Conservation (phyloP, 106 monocot genomes). For the Gastrodia elata region DNA sequence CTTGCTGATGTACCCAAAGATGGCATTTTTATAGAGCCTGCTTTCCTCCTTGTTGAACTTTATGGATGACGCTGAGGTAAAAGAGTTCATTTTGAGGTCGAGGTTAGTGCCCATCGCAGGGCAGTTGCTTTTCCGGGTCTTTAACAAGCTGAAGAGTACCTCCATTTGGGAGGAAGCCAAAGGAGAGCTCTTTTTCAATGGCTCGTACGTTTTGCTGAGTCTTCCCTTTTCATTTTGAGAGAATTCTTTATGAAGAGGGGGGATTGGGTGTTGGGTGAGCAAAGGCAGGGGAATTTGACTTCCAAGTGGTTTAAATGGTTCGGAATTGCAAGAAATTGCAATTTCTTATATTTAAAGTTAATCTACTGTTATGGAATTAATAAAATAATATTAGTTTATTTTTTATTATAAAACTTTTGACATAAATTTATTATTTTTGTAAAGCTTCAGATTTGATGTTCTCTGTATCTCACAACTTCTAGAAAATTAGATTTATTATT, state of each 20-base stretch:
- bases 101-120: not conserved
- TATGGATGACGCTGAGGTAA: not conserved
- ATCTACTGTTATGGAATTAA: no score
- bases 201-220: not conserved
- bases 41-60: not conserved
- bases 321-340: not conserved
- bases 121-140: not conserved
- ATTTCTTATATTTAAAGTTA: no score
- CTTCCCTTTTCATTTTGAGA: not conserved
- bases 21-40: constrained; percentile 12
- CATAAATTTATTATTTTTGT: no score
- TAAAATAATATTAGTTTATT: no score
- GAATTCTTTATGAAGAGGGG: not conserved
- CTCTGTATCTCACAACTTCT: no score
- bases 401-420: no score
- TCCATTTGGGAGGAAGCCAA: not conserved
- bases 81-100: constrained; percentile 5
- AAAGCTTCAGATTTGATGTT: no score
- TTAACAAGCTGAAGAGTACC: not conserved
- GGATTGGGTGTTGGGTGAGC: not conserved
- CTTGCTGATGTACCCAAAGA: constrained; percentile 40
- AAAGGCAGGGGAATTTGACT: not conserved
- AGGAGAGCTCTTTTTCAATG: constrained; percentile 1
- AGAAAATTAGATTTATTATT: no score
- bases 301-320: not conserved